Evolutionary conservation across 2,329 filamentous ascomycete genomes (phyloP), one percentile per base, ranked within the genome.

Genomic region (Setomelanomma holmii): DNA sequence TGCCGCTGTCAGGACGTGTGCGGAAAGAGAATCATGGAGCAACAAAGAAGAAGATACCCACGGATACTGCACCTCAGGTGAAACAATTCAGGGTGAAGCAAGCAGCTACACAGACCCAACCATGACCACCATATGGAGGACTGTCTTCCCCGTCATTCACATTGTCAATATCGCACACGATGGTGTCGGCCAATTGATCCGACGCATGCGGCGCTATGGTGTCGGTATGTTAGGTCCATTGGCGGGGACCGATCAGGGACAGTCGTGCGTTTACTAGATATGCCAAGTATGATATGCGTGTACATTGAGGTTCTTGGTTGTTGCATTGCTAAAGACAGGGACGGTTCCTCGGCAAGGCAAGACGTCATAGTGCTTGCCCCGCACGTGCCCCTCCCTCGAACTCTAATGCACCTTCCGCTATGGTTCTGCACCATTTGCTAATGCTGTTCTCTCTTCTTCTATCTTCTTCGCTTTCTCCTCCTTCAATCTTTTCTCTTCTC

Each of bases 401-500:
- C n/a, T n/a, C n/a, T n/a, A n/a, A n/a, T n/a, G n/a, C n/a, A n/a
- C n/a, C n/a, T n/a, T 30, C 27, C 2, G 14, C 27, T 30, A 30
- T 30, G 27, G 27, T 14, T 30, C 27, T 30, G 27, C 27, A 10
- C 27, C 27, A 6, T 30, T 30, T 14, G 34, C 16, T n/a, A 17
- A 36, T 16, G 14, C 16, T 36, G n/a, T n/a, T 34, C 14, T 22
- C 14, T 36, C 34, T 36, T 36, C 34, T 36, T n/a, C 34, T 30
- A 30, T 30, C 14, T 30, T 30, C 27, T 14, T 30, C 14, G 27
- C 49, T 22, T 60, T 58, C 14, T 58, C 55, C 19, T 64, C 53
- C 35, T 72, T 74, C 10, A 43, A 55, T 39, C 60, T 56, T 40
- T 64, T 71, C 64, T 82, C 79, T 60, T 74, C 73, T 19, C 86